Evolutionary conservation across 331 rosid genomes (phyloP).

Genomic region (Acacia concinna): DNA sequence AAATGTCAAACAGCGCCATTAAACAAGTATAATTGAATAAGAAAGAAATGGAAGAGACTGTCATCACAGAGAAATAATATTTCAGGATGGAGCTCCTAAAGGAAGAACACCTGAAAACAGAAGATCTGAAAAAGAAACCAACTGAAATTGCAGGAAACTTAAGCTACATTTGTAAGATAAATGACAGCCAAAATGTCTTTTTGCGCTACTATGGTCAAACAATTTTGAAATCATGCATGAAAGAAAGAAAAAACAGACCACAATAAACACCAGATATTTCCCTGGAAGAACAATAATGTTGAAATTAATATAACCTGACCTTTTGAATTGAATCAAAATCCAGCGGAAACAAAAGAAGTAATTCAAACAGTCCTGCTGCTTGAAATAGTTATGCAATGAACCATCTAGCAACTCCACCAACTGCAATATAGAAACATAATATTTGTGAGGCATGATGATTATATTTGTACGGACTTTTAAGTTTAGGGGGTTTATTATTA

Average conservation of each 20-base stretch:
- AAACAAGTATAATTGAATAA: not conserved
- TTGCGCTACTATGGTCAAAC: slow-evolving; percentile 9
- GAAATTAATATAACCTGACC: slow-evolving; percentile 53
- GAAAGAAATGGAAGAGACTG: not conserved
- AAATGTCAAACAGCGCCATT: too few relatives aligned
- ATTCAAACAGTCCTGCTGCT: slow-evolving; percentile 87
- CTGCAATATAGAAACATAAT: slow-evolving; percentile 49
- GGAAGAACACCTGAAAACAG: not conserved
- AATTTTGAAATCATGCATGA: slow-evolving; percentile 7
- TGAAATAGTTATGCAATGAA: slow-evolving; percentile 86
- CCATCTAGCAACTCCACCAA: slow-evolving; percentile 92
- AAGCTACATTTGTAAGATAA: slow-evolving; percentile 16
- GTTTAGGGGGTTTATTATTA: too few relatives aligned
- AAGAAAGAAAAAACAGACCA: not conserved
- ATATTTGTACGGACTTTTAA: not conserved
- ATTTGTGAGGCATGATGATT: slow-evolving; percentile 11
- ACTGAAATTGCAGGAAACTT: not conserved
- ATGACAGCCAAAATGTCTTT: not conserved
- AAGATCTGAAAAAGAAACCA: not conserved
- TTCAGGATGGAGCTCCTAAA: not conserved
- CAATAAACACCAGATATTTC: not conserved
- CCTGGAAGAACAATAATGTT: not conserved
- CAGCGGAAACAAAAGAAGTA: slow-evolving; percentile 98
- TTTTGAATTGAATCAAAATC: slow-evolving; percentile 93
- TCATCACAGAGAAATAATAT: not conserved